These are phyloP conservation scores for Cokeromyces recurvatus DNA, from an alignment of 371 early-diverging fungal genomes.

Conservation along the genomic window DNA sequence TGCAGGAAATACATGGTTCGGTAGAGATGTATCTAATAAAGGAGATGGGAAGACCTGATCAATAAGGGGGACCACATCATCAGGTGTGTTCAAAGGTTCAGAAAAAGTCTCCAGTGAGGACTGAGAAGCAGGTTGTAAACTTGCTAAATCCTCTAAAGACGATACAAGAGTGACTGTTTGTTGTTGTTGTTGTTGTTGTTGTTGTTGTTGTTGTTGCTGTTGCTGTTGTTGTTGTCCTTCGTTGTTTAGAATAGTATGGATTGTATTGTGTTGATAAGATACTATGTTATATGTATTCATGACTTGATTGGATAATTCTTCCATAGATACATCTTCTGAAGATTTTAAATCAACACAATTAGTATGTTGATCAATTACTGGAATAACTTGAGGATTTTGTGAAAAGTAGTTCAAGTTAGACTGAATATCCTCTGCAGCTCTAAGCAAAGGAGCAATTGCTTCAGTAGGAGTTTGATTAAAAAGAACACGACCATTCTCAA, in stretches of 20 bases:
- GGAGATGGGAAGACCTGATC: not conserved
- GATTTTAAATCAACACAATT: not conserved
- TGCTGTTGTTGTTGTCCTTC: too few relatives aligned
- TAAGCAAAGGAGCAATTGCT: conserved; percentile 6
- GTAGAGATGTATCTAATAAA: not conserved
- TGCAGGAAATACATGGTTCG: not conserved
- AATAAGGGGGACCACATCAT: not conserved
- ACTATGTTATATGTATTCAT: conserved; percentile 6
- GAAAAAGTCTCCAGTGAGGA: too few relatives aligned
- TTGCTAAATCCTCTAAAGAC: too few relatives aligned
- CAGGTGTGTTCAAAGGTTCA: too few relatives aligned
- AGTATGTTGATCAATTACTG: not conserved
- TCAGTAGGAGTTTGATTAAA: conserved; percentile 7
- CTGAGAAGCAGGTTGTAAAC: too few relatives aligned
- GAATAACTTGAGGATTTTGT: not conserved
- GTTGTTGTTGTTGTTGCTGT: too few relatives aligned
- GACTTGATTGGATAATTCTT: not conserved
- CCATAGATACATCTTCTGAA: not conserved
- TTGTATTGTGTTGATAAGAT: conserved; percentile 2
- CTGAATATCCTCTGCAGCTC: not conserved
- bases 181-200: too few relatives aligned
- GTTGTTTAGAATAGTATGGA: too few relatives aligned
- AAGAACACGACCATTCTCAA: conserved; percentile 16
- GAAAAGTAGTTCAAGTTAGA: not conserved
- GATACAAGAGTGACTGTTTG: too few relatives aligned